These are phyloP conservation scores for Blepharisma stoltei DNA, from an alignment of 73 alveolate genomes.

Conservation along the genomic window DNA sequence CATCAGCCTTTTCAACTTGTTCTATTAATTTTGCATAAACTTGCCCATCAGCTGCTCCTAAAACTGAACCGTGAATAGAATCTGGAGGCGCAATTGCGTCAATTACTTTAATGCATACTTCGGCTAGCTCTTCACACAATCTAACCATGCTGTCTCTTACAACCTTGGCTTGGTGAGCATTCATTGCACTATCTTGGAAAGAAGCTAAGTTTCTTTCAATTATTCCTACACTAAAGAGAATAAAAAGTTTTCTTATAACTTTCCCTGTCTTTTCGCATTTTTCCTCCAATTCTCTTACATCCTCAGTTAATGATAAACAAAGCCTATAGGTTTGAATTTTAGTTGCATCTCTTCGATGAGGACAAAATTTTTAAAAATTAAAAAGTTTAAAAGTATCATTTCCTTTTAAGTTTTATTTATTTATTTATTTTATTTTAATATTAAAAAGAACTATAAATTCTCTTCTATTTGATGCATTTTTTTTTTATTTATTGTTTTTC, in stretches of 20 bases:
- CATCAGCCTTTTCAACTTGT: background rate
- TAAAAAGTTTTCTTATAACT: background rate
- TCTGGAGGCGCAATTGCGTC: slow-evolving; percentile 60
- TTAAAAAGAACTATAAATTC: no score
- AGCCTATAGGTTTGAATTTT: no score
- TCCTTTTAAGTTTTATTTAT: no score
- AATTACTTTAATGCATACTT: slow-evolving; percentile 12
- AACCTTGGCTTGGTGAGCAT: background rate
- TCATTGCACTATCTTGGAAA: background rate
- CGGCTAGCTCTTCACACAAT: slow-evolving; percentile 5
- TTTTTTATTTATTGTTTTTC: no score
- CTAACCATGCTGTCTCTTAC: background rate
- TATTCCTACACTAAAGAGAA: background rate
- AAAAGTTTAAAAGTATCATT: no score
- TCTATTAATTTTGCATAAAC: slow-evolving; percentile 31
- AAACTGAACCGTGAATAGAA: slow-evolving; percentile 37
- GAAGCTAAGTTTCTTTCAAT: background rate
- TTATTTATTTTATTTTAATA: no score
- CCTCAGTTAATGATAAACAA: no score
- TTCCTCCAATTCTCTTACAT: background rate
- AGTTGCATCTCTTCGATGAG: no score
- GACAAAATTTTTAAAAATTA: no score
- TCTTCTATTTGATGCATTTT: no score
- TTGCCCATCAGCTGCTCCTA: slow-evolving; percentile 57
- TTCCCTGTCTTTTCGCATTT: background rate